Evolutionary conservation across 306 rosid species (phyloP), one percentile per base, ranked within the genome.

Genomic region (Comarum palustre): DNA sequence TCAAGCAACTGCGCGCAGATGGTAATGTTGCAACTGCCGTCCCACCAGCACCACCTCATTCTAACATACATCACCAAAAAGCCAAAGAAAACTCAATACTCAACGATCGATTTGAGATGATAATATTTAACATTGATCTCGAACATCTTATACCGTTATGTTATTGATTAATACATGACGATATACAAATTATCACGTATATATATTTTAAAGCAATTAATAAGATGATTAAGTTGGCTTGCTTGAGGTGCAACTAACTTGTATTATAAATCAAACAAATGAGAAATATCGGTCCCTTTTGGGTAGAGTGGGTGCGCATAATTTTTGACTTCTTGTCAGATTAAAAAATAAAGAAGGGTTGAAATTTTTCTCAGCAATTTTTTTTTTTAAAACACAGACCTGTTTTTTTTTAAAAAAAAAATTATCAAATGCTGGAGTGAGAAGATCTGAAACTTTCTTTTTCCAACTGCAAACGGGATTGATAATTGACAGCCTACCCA

Each of bases 401-500:
- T 75, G 24, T 10, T 4, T 65, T 72, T 78, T 22, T n/a, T n/a
- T n/a, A n/a, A n/a, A n/a, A n/a, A n/a, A n/a, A 22, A 58, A 57
- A 32, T 52, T 7, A 54, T 81, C 75, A 70, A 74, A 82, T 63
- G 77, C 82, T 63, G 20, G 69, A 73, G 71, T 72, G 69, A 78
- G 77, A 77, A 86, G 78, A 82, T 36, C 51, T 78, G 81, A 69
- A 78, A 59, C 81, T 81, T 66, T 54, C 78, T 77, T 78, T 84
- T 77, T 78, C 80, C 91, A 89, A 87, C 87, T 80, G 84, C 90
- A 80, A 87, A 82, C 81, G 78, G 36, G 69, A 80, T 78, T 65
- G 66, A 84, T 45, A 73, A 83, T 82, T 86, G 93, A 92, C 91
- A 83, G 75, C 81, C 82, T 90, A 85, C 82, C 94, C 69, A 66